Evolutionary conservation across 495 filamentous ascomycete genomes (phyloP).

Genomic region (Annulohypoxylon maeteangense): DNA sequence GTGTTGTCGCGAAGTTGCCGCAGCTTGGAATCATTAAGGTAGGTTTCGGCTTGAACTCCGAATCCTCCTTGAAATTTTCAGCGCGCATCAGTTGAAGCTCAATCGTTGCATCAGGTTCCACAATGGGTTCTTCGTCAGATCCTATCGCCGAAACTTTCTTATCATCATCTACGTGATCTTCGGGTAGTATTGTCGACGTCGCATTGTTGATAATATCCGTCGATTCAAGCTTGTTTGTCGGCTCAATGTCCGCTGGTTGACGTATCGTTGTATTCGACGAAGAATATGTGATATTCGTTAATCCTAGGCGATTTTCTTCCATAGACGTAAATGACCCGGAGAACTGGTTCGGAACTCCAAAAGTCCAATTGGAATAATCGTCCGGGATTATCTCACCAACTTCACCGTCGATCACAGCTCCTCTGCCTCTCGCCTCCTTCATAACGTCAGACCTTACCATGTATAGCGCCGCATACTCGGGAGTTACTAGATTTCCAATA

Average conservation of each 20-base stretch:
- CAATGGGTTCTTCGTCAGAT: background rate
- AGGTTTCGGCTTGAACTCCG: background rate
- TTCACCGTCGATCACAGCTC: background rate
- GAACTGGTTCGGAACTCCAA: background rate
- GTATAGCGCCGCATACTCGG: background rate
- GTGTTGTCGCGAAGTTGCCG: background rate
- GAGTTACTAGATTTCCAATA: constrained; percentile 32
- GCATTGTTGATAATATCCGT: background rate
- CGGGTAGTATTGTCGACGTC: background rate
- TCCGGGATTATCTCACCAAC: background rate
- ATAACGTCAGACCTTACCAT: background rate
- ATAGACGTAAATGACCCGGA: background rate
- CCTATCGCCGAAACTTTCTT: background rate
- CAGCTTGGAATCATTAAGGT: background rate
- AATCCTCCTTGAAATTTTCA: background rate
- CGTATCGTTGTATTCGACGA: background rate
- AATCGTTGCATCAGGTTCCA: background rate
- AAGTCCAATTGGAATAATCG: background rate
- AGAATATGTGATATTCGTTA: background rate
- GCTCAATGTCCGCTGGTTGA: background rate
- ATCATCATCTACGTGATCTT: background rate
- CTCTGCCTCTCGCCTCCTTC: background rate
- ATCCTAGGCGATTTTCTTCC: background rate
- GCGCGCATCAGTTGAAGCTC: background rate
- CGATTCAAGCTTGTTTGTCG: background rate